Evolutionary conservation across 352 stramenopile species (phyloP), one percentile per base, ranked within the genome.

Genomic region (Pythium phragmitis): DNA sequence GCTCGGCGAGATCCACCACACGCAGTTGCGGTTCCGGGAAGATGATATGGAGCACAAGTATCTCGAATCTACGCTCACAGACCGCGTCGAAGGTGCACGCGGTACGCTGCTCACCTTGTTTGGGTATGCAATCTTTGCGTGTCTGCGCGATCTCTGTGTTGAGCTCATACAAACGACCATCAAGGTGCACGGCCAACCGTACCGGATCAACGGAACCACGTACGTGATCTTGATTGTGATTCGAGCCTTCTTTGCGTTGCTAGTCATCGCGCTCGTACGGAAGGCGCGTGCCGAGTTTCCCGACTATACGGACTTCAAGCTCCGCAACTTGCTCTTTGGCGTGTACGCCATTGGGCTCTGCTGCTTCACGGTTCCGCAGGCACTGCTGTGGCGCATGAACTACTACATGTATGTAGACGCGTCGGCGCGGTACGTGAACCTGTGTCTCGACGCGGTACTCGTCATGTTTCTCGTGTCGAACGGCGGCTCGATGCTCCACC

Each of bases 381-480:
- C 65, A 0, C 28, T 86, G 6, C 67, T 92, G 4, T 92, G 84
- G 84, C 58, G 74, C 21, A 52, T 88, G 11, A 87, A 87, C 59
- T 91, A 75, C 41, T 51, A 75, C 13, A 63, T 81, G 50, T 71
- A 80, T 17, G 71, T 90, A 26, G 81, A 89, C 53, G 85, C 80
- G 1, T 90, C 82, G 2, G 61, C 80, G 26, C 68, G 80, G 17
- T 92, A 93, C 57, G 77, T 89, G 30, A 87, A 95, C 34, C 56
- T 95, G 60, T 95, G 84, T 45, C 69, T 95, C 9, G 84, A 92
- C 54, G 82, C 76, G 0, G 86, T 95, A 48, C 63, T 95, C 7
- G 74, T 80, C 8, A 95, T 95, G 85, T 92, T 95, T 54, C 70
- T 92, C 19, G 87, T 91, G 3, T 95, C 87, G 3, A 93, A 92